phyloP scores from a whole-genome alignment of 1,284 basidiomycete species.

The Xanthoconium separans region DNA sequence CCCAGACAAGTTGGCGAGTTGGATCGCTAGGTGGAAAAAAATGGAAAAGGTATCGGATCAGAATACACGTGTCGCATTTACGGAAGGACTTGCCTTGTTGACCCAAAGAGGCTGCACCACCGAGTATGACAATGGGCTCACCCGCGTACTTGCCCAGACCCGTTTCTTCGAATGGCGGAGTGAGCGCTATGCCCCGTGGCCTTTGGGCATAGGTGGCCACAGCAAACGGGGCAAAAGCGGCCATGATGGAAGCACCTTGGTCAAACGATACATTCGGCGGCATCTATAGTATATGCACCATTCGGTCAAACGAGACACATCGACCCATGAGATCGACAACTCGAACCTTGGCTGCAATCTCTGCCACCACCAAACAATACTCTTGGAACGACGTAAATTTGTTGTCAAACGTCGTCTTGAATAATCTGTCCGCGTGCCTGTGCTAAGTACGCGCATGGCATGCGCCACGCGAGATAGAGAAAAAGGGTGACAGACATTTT shows the following conservation, averaged over 20 bases:
- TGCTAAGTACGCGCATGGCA: neutral
- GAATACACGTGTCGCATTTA: no score
- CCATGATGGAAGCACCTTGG: conserved; percentile 36
- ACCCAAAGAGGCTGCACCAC: conserved; percentile 37
- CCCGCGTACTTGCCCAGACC: conserved; percentile 32
- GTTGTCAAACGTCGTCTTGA: conserved; percentile 6
- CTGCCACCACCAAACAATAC: conserved; percentile 4
- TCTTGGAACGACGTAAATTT: conserved; percentile 9
- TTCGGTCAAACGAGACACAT: neutral
- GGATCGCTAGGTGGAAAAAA: conserved; percentile 28
- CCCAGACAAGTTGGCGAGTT: conserved; percentile 40
- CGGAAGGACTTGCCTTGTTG: conserved; percentile 23
- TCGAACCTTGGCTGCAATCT: conserved; percentile 3
- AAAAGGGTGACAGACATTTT: conserved; percentile 1
- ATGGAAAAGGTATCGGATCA: no score
- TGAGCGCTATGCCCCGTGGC: conserved; percentile 20
- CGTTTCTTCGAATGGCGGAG: conserved; percentile 20
- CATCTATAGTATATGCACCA: neutral
- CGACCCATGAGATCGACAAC: no score
- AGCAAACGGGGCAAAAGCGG: conserved; percentile 26
- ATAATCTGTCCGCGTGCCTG: neutral
- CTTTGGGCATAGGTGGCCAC: conserved; percentile 28
- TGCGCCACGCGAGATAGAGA: neutral
- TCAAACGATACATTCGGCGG: conserved; percentile 44
- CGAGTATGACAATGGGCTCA: conserved; percentile 37